phyloP scores from a whole-genome alignment of 352 stramenopile genomes.

The Phytophthora multivora region DNA sequence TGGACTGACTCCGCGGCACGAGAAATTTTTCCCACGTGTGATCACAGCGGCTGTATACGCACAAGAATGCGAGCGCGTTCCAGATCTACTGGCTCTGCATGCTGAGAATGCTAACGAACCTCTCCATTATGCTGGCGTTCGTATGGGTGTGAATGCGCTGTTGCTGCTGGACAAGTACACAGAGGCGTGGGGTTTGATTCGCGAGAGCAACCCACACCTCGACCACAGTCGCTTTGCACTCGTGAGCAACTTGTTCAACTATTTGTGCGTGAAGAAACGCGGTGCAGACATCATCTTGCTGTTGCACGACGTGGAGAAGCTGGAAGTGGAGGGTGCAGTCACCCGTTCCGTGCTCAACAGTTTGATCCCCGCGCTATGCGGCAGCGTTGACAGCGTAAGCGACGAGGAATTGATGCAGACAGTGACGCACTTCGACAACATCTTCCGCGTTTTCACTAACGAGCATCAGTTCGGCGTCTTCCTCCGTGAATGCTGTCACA shows the following conservation, averaged over 20 bases:
- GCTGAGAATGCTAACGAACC: conserved; percentile 29
- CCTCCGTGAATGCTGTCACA: conserved; percentile 46
- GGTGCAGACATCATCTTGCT: conserved; percentile 37
- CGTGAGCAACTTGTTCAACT: conserved; percentile 54
- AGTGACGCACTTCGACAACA: conserved; percentile 30
- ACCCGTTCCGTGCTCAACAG: conserved; percentile 41
- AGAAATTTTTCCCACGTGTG: conserved; percentile 50
- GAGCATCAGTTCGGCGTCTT: conserved; percentile 45
- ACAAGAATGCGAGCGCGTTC: conserved; percentile 53
- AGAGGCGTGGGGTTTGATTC: conserved; percentile 48
- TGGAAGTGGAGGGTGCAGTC: conserved; percentile 38
- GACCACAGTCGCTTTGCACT: conserved; percentile 35
- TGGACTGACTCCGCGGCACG: conserved; percentile 33
- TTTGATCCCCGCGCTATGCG: conserved; percentile 45
- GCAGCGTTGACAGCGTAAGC: conserved; percentile 32
- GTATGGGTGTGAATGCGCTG: conserved; percentile 59
- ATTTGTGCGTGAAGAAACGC: conserved; percentile 44
- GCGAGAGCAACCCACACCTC: conserved; percentile 29
- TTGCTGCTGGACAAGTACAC: conserved; percentile 53
- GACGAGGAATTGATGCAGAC: conserved; percentile 45
- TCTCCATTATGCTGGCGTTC: conserved; percentile 47
- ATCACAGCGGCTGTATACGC: conserved; percentile 60
- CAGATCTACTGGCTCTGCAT: conserved; percentile 44
- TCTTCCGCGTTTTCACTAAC: conserved; percentile 44
- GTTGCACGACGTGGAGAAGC: conserved; percentile 39